Conservation (phyloP, 768 basidiomycete genomes). For the Boletus sensibilis region DNA sequence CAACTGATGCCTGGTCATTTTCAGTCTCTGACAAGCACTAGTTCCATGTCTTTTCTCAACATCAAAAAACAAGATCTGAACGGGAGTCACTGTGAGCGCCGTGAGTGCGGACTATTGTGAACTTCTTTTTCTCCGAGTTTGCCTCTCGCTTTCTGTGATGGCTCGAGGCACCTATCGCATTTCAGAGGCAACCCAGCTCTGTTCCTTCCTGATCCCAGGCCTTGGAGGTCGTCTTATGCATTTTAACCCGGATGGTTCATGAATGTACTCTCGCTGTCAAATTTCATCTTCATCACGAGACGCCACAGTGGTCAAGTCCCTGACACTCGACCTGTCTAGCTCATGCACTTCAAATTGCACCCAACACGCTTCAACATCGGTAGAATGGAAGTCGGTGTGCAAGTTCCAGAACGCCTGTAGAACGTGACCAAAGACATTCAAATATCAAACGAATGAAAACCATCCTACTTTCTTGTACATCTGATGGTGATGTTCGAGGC, state of each 20-base stretch:
- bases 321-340: neutral
- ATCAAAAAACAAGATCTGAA: neutral
- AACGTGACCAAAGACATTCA: neutral
- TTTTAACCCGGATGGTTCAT: neutral
- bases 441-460: neutral
- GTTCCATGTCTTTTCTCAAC: conserved; percentile 4
- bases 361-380: neutral
- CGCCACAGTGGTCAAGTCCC: neutral
- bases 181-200: neutral
- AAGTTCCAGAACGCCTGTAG: neutral
- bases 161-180: neutral
- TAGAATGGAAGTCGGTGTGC: conserved; percentile 4
- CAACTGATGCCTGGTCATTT: conserved; percentile 1
- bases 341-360: neutral
- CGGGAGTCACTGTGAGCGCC: neutral
- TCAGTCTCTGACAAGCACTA: conserved; percentile 10
- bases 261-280: neutral
- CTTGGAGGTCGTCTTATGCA: neutral
- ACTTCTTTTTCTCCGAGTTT: neutral
- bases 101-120: neutral
- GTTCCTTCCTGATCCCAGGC: neutral
- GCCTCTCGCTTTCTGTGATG: neutral
- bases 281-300: neutral
- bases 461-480: neutral
- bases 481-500: neutral